Evolutionary conservation across 441 rosid genomes (phyloP), one percentile per base, ranked within the genome.

Genomic region (Bocquillonia castaneifolia): DNA sequence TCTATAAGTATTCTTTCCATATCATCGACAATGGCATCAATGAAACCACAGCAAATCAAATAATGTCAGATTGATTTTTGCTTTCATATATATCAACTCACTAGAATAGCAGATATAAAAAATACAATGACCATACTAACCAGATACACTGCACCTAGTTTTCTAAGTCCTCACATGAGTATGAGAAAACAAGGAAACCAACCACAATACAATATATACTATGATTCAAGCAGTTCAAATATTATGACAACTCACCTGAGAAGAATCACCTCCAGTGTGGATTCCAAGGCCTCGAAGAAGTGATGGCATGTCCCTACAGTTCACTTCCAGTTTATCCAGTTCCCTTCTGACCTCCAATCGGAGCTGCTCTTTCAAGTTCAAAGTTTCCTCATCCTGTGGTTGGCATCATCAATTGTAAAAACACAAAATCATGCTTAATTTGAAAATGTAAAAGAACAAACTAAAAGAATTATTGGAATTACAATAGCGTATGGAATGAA

Each of bases 241-340:
- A 13, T 61, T 8, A 40, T 14, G 18, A 12, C 53, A 66, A 51
- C 67, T 72, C 55, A 67, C 72, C 68, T 67, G 58, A 44, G 66
- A n/a, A 61, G 64, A 26, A 9, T 62, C 59, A 45, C 69, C 58
- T 44, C 62, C 66, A 31, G 40, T 32, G 18, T 39, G 40, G 36
- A 72, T 66, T 42, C 76, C 76, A 47, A 72, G 60, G 18, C 76
- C 60, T 23, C 62, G 67, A 22, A 72, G 71, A 52, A 72, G 50
- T 15, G 71, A 66, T 28, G 71, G 71, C 76, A 72, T 65, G 34
- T 72, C 76, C 25, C 20, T 20, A 32, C 66, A 58, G 26, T 32
- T 59, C 20, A 45, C 50, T 60, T 72, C 76, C 66, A 72, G 65
- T 37, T 17, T 50, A 36, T 60, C 59, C 25, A 72, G 51, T 22